phyloP scores from a whole-genome alignment of 1,139 yeast species.

The Nakaseomyces uthaithaninus region DNA sequence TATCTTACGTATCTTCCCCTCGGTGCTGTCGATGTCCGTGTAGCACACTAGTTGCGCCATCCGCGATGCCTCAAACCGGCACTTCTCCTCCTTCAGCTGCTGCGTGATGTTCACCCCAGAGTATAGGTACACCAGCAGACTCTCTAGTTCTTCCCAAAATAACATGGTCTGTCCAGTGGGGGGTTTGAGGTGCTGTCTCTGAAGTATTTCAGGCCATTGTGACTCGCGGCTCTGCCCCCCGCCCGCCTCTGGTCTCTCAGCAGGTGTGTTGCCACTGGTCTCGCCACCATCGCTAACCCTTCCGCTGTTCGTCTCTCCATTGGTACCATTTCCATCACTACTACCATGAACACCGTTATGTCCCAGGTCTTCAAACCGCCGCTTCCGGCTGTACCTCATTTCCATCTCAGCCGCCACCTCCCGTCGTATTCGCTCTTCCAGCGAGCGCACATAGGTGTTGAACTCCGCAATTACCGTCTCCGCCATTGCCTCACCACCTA shows the following conservation, averaged over 20 bases:
- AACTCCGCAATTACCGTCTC: slow-evolving; percentile 1
- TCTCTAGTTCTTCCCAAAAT: slow-evolving; percentile 4
- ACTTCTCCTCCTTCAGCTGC: slow-evolving; percentile 1
- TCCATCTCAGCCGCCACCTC: slow-evolving; percentile 3
- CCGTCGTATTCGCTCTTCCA: slow-evolving; percentile 4
- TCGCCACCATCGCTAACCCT: neutral
- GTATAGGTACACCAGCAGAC: slow-evolving; percentile 4
- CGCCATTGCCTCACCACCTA: slow-evolving; percentile 1
- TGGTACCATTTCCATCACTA: neutral
- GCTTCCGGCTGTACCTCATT: neutral
- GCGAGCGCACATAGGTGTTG: neutral
- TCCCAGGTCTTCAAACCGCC: neutral
- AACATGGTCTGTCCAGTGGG: neutral
- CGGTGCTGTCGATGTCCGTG: neutral
- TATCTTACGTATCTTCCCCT: slow-evolving; percentile 2
- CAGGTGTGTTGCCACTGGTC: neutral
- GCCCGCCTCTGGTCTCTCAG: neutral
- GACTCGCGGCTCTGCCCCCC: neutral
- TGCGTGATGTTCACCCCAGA: slow-evolving; percentile 4
- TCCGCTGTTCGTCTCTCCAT: neutral
- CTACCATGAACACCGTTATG: neutral
- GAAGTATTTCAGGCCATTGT: neutral
- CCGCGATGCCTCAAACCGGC: slow-evolving; percentile 1
- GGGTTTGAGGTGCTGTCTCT: neutral
- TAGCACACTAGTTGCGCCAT: slow-evolving; percentile 1